These are phyloP conservation scores for Phytophthora pistaciae DNA, from an alignment of 352 stramenopile species.

Conservation along the genomic window DNA sequence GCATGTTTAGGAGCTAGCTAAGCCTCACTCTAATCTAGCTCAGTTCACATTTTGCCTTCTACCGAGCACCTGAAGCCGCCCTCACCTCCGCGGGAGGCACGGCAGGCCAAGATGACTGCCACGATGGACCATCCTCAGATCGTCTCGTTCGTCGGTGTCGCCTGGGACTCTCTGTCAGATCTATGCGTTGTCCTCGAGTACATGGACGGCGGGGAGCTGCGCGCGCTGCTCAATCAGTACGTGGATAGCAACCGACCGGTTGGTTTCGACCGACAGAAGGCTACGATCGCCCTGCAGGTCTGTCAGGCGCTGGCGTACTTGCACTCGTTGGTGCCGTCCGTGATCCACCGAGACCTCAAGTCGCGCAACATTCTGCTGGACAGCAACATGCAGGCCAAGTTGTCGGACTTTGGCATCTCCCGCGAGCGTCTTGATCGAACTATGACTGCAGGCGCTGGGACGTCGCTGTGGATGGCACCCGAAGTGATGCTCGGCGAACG, in stretches of 20 bases:
- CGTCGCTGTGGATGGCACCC: slow-evolving; percentile 65
- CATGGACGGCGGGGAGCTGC: slow-evolving; percentile 59
- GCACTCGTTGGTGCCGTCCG: slow-evolving; percentile 31
- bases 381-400: slow-evolving; percentile 53
- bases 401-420: slow-evolving; percentile 74
- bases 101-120: slow-evolving; percentile 38
- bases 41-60: no score
- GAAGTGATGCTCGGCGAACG: slow-evolving; percentile 74
- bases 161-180: slow-evolving; percentile 54
- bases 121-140: slow-evolving; percentile 47
- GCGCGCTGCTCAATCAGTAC: slow-evolving; percentile 37
- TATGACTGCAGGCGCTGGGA: slow-evolving; percentile 60
- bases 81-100: no score
- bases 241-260: slow-evolving; percentile 25
- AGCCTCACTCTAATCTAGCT: no score
- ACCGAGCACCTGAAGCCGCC: no score
- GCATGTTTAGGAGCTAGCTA: no score
- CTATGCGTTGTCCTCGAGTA: slow-evolving; percentile 56
- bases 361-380: slow-evolving; percentile 64
- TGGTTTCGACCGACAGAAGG: slow-evolving; percentile 28
- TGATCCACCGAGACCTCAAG: slow-evolving; percentile 51
- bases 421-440: slow-evolving; percentile 29
- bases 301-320: slow-evolving; percentile 50
- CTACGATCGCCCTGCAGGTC: slow-evolving; percentile 42
- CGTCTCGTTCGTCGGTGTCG: slow-evolving; percentile 49